Percentiles rank a stretch among this genome's conserved stretches.
Conservation (phyloP, 2,329 filamentous ascomycete species). For the Alternaria triticina region DNA sequence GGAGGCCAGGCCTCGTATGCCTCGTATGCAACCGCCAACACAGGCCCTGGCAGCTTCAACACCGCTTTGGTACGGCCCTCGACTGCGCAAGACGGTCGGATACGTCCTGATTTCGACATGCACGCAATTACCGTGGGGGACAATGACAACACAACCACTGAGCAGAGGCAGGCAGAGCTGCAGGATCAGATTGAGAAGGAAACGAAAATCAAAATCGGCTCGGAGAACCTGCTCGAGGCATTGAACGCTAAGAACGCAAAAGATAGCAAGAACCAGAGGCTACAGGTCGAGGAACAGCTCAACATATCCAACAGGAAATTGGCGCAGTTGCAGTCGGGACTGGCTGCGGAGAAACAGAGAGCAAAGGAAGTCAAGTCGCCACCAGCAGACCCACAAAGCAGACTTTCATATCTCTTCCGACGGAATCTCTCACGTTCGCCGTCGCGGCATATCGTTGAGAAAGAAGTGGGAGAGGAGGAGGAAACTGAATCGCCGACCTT, state of each 20-base stretch:
- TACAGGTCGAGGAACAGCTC: constrained; percentile 77
- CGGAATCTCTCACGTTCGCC: constrained; percentile 62
- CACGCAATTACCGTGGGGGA: constrained; percentile 64
- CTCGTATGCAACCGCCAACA: constrained; percentile 69
- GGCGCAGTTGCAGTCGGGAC: constrained; percentile 63
- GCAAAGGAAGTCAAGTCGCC: constrained; percentile 60
- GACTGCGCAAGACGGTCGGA: constrained; percentile 67
- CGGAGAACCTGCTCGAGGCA: constrained; percentile 96
- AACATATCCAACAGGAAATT: constrained; percentile 82
- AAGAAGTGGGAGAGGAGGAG: constrained; percentile 70
- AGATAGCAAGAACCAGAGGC: constrained; percentile 75
- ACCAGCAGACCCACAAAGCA: constrained; percentile 56
- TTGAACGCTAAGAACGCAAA: constrained; percentile 94
- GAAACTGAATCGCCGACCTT: constrained; percentile 87
- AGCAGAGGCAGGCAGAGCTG: constrained; percentile 76
- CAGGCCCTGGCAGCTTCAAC: constrained; percentile 80
- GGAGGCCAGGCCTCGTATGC: constrained; percentile 68
- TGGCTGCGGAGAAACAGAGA: constrained; percentile 66
- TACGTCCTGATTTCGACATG: constrained; percentile 63
- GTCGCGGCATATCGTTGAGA: constrained; percentile 52
- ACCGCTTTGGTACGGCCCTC: constrained; percentile 77
- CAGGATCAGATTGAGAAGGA: constrained; percentile 91
- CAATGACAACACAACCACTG: constrained; percentile 65
- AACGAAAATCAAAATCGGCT: constrained; percentile 96
- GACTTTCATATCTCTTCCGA: constrained; percentile 65